Base-by-base conservation (phyloP, 1,284 basidiomycete genomes). In the Cutaneotrichosporon sp. region DNA sequence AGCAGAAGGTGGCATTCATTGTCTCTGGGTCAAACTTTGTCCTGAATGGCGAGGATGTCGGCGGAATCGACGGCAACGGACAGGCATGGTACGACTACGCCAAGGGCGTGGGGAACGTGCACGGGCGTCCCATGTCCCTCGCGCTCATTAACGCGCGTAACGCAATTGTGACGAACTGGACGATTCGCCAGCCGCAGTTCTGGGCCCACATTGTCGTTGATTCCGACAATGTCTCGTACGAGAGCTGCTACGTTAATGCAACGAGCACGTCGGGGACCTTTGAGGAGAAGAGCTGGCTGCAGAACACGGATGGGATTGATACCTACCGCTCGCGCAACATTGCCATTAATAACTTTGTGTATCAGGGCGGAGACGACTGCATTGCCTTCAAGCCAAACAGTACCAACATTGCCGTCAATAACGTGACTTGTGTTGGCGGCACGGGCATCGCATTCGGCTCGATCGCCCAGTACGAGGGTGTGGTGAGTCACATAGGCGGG, bases 341-440 rank as follows among this genome's bases (percentile, higher is more conserved):
- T 31, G 74, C 78, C 4, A 68, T 84, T 35, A 55, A 61, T 31
- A 60, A 63, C 49, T 61, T 65, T 46, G 59, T 66, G 9, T 65
- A 66, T 52, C 66, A 69, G 48, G 67, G 66, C 17, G 82, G 84
- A 11, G 84, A 84, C 62, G 83, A 84, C 65, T 84, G 82, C 59
- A 68, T 84, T n/a, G 82, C 82, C 5, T 80, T 84, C 70, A 84
- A 84, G 54, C 55, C 83, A 78, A 84, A 83, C 65, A 81, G 81
- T 34, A 80, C 82, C 14, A 80, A 82, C 58, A 75, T 84, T 51
- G 52, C 77, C 19, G 78, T 76, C 1, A 64, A 74, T 2, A 80
- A 82, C 59, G 74, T 82, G 45, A 79, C 78, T 34, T 83, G 82
- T 60, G 74, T 77, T 24, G 82, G 82, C n/a, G 83, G 83, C 16